Percentiles rank a stretch among this genome's conserved stretches.
Evolutionary conservation across 2,329 filamentous ascomycete genomes (phyloP).

Genomic region (Aspergillus calidoustus): DNA sequence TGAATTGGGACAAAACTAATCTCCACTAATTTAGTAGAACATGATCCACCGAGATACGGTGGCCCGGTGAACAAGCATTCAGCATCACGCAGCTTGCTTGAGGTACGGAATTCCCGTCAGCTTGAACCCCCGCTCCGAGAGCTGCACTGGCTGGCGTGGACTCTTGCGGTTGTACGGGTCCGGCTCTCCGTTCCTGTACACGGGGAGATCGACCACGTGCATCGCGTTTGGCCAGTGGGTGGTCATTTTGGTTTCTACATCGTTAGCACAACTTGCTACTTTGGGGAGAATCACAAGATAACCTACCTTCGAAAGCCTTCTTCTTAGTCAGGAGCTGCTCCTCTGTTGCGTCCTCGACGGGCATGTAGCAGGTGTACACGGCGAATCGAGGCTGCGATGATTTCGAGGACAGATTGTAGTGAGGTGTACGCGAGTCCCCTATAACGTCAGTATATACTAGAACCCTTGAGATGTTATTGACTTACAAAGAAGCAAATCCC

Average conservation of each 20-base stretch:
- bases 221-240: constrained; percentile 46
- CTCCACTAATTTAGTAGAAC: background rate
- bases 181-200: constrained; percentile 25
- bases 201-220: constrained; percentile 28
- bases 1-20: background rate
- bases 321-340: constrained; percentile 51
- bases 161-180: constrained; percentile 34
- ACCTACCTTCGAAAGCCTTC: constrained; percentile 43
- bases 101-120: constrained; percentile 49
- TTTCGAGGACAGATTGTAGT: constrained; percentile 46
- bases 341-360: constrained; percentile 43
- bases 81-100: background rate
- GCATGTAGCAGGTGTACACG: constrained; percentile 49
- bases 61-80: background rate
- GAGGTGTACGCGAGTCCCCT: constrained; percentile 43
- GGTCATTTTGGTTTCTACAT: constrained; percentile 29
- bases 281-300: background rate
- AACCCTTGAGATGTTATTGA: too few relatives aligned
- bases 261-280: background rate
- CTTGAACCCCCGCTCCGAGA: constrained; percentile 50
- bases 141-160: constrained; percentile 41
- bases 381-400: constrained; percentile 36
- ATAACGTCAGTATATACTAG: background rate
- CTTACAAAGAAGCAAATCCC: constrained; percentile 48
- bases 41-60: too few relatives aligned